These are phyloP conservation scores for Endocalyx cinctus DNA, from an alignment of 2,329 filamentous ascomycete species.

Conservation along the genomic window DNA sequence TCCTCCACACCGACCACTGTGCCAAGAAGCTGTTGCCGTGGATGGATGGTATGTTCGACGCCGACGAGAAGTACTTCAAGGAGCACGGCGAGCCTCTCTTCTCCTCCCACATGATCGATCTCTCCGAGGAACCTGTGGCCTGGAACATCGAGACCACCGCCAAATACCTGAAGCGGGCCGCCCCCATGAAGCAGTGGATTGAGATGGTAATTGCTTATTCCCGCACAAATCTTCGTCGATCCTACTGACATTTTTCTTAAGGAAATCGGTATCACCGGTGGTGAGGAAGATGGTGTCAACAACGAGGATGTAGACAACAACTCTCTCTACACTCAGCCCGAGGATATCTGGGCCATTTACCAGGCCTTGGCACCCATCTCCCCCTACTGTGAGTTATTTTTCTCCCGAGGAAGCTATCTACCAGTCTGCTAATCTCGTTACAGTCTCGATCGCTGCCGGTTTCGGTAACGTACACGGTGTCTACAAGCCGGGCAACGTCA, in stretches of 20 bases:
- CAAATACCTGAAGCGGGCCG: constrained; percentile 88
- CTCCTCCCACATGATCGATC: constrained; percentile 97
- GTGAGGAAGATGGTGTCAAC: constrained; percentile 97
- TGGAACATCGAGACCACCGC: constrained; percentile 91
- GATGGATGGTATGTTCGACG: constrained; percentile 93
- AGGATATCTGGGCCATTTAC: constrained; percentile 63
- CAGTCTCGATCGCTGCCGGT: constrained; percentile 94
- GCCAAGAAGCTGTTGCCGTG: constrained; percentile 99
- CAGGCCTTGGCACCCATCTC: background rate
- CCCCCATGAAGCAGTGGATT: constrained; percentile 97
- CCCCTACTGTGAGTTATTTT: no score
- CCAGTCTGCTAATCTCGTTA: no score
- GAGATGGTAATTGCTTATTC: constrained; percentile 72
- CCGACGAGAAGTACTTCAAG: constrained; percentile 95
- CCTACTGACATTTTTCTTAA: background rate
- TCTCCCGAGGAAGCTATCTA: no score
- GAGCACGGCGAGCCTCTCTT: constrained; percentile 86
- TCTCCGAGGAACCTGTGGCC: constrained; percentile 85
- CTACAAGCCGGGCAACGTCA: constrained; percentile 97
- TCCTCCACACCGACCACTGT: constrained; percentile 97
- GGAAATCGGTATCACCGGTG: constrained; percentile 90
- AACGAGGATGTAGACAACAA: constrained; percentile 97
- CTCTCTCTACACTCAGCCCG: constrained; percentile 94
- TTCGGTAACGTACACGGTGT: constrained; percentile 99
- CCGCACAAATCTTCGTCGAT: no score